Evolutionary conservation across 2,329 filamentous ascomycete genomes (phyloP), one percentile per base, ranked within the genome.

Genomic region (Chaetomiaceae sp.): DNA sequence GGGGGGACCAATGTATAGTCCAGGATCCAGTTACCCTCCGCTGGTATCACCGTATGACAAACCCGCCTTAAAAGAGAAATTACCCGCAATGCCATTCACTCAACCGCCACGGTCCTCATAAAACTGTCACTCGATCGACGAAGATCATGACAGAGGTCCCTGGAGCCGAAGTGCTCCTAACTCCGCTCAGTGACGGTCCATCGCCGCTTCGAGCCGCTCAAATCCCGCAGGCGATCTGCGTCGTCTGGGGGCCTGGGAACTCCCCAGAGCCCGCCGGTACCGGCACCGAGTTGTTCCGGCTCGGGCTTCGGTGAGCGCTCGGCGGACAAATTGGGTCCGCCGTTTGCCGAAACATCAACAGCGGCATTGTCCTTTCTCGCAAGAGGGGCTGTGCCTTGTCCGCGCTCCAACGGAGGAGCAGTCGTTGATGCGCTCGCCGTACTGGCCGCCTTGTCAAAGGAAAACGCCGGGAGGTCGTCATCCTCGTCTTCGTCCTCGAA

Each of bases 111-210:
- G 21, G 13, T n/a, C n/a, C n/a, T n/a, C n/a, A n/a, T n/a, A 18
- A 36, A 14, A 9, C 11, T 10, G n/a, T 10, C 23, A 7, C 29
- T 33, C 11, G 10, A 34, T 5, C 8, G 23, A 36, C 40, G 6
- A 45, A 30, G 8, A 16, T 8, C 23, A 25, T 3, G 5, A 2
- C 33, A 2, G 11, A 37, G n/a, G 1, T 13, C 13, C 13, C 38
- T 16, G 11, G 13, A 41, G 4, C 5, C 3, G 1, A 9, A 41
- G 14, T 3, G 4, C 23, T 29, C 40, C 37, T 58, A 64, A 41
- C 57, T 57, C 25, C 65, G 71, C 60, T 82, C 78, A 41, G 73
- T 80, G 4, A 81, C 73, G 20, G 78, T 80, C 79, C 79, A 82
- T 21, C 79, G 71, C 47, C 79, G 66, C 66, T 81, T 82, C 1